Conservation (phyloP, 202 grass and related monocot species). For the Panicum virgatum region DNA sequence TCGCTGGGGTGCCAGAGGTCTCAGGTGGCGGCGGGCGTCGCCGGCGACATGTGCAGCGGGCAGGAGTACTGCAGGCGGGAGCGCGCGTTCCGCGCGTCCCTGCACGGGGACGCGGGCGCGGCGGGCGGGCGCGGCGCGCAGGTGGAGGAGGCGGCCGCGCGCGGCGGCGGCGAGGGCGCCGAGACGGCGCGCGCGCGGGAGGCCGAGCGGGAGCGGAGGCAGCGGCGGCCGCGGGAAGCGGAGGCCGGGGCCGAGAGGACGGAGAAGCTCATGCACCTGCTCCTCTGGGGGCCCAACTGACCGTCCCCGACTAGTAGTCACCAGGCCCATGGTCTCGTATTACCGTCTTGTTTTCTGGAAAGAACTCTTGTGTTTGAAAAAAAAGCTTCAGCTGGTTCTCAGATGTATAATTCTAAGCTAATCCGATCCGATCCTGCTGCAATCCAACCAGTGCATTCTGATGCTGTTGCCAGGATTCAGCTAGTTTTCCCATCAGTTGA, state of each 20-base stretch:
- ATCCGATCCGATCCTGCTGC: too few relatives aligned
- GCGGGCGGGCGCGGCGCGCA: not conserved
- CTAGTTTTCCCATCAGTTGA: too few relatives aligned
- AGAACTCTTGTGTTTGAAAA: too few relatives aligned
- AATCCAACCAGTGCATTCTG: too few relatives aligned
- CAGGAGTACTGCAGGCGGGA: conserved; percentile 34
- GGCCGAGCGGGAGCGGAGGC: not conserved
- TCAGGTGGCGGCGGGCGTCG: not conserved
- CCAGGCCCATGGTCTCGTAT: not conserved
- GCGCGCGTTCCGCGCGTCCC: conserved; percentile 28
- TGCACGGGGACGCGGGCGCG: not conserved
- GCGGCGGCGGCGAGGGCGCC: not conserved
- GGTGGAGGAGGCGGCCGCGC: not conserved
- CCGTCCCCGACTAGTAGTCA: too few relatives aligned
- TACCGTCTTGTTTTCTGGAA: too few relatives aligned
- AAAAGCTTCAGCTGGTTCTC: too few relatives aligned
- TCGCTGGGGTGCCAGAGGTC: not conserved
- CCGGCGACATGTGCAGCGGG: conserved; percentile 47
- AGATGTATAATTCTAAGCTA: too few relatives aligned
- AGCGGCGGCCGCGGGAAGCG: not conserved
- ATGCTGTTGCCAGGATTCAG: too few relatives aligned
- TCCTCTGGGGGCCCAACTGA: conserved; percentile 48
- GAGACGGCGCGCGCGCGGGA: not conserved
- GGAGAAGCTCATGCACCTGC: conserved; percentile 56
- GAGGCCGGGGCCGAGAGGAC: conserved; percentile 20